Conservation (phyloP, 371 early-diverging fungal genomes). For the Edhazardia aedis region DNA sequence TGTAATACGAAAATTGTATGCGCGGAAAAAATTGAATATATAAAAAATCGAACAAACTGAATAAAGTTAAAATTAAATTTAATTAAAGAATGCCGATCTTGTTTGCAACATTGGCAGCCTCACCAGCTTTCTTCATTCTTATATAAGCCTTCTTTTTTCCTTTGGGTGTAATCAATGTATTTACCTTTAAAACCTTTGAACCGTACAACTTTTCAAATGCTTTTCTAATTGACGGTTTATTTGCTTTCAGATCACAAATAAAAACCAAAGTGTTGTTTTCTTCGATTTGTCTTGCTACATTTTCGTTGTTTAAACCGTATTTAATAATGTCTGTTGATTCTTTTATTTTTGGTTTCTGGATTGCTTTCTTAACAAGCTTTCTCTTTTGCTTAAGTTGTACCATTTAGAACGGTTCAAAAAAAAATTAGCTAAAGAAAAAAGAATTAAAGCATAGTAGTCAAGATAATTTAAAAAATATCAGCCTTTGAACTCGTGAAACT, state of each 20-base stretch:
- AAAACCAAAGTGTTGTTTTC: slow-evolving; percentile 40
- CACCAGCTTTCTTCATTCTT: slow-evolving; percentile 26
- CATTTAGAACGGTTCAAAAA: too few species aligned
- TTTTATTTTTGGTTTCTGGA: too few species aligned
- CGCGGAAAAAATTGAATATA: too few species aligned
- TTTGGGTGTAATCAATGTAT: slow-evolving; percentile 37
- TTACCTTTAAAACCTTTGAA: slow-evolving; percentile 33
- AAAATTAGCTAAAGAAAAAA: too few species aligned
- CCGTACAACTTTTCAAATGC: slow-evolving; percentile 37
- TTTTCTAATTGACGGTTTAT: slow-evolving; percentile 40
- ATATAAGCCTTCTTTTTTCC: slow-evolving; percentile 46
- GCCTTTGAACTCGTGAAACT: too few species aligned
- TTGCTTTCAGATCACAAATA: slow-evolving; percentile 32
- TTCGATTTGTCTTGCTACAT: slow-evolving; percentile 36
- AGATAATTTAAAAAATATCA: too few species aligned
- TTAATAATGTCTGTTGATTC: slow-evolving; percentile 42
- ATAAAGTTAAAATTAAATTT: background rate
- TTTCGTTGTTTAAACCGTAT: slow-evolving; percentile 36
- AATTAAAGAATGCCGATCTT: slow-evolving; percentile 7
- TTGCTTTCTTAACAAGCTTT: too few species aligned
- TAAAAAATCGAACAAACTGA: background rate
- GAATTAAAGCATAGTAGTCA: too few species aligned
- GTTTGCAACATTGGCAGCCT: slow-evolving; percentile 25
- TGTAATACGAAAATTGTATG: too few species aligned
- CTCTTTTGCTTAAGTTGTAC: too few species aligned